These are phyloP conservation scores for Kockiozyma suomiensis DNA, from an alignment of 805 yeast genomes.

Conservation along the genomic window DNA sequence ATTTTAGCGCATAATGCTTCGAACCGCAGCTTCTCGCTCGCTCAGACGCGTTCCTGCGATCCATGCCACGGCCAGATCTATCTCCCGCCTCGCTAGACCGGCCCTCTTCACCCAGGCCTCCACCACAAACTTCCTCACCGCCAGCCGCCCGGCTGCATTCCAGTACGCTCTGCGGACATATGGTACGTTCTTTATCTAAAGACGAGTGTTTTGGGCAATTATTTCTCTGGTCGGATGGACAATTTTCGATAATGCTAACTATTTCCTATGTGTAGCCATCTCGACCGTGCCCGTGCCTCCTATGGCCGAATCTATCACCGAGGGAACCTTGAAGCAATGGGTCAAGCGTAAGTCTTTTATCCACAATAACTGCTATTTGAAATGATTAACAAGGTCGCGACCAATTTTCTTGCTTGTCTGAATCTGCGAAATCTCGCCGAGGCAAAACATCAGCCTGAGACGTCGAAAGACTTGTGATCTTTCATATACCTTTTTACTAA, in stretches of 20 bases:
- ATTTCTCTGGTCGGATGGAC: too few species aligned
- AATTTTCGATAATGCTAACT: background rate
- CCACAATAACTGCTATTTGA: too few species aligned
- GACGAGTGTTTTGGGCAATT: too few species aligned
- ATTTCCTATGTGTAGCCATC: conserved; percentile 16
- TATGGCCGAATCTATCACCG: conserved; percentile 98
- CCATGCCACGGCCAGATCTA: background rate
- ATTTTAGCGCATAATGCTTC: conserved; percentile 9
- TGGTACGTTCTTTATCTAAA: conserved; percentile 27
- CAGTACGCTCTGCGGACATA: conserved; percentile 25
- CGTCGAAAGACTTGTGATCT: too few species aligned
- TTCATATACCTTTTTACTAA: too few species aligned
- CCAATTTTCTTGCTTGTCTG: too few species aligned
- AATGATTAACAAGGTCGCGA: too few species aligned
- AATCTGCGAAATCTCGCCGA: background rate
- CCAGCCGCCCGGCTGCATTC: conserved; percentile 3
- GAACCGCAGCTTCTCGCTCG: conserved; percentile 10
- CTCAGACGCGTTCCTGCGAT: conserved; percentile 4
- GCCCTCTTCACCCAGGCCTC: background rate
- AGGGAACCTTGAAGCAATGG: conserved; percentile 80
- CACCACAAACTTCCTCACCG: background rate
- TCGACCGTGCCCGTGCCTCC: conserved; percentile 84
- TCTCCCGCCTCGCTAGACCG: background rate
- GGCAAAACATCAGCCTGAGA: background rate
- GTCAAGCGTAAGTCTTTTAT: conserved; percentile 42